Conservation (phyloP, 495 filamentous ascomycete genomes). For the Acidomyces sp. region DNA sequence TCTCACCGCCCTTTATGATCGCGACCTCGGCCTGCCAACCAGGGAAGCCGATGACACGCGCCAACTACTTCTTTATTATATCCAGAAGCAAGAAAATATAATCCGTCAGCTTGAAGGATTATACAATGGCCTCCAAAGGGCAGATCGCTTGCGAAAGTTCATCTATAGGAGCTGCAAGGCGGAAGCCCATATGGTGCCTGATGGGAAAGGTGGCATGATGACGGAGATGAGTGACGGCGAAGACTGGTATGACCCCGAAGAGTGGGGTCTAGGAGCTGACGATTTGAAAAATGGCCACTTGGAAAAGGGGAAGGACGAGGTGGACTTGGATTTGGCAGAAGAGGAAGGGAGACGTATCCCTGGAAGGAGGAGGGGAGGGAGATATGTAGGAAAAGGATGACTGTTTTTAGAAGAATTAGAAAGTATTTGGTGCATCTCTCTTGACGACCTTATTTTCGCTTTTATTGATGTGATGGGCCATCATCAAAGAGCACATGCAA, state of each 20-base stretch:
- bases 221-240: conserved; percentile 26
- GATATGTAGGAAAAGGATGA: neutral
- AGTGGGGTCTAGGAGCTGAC: conserved; percentile 14
- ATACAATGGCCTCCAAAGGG: conserved; percentile 59
- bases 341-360: conserved; percentile 13
- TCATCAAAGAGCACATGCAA: no score
- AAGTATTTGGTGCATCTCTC: no score
- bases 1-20: conserved; percentile 52
- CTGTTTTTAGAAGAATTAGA: no score
- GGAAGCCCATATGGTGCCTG: conserved; percentile 61
- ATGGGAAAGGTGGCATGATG: conserved; percentile 7
- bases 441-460: no score
- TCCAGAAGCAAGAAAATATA: conserved; percentile 93
- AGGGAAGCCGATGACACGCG: conserved; percentile 81
- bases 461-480: no score
- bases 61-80: conserved; percentile 66
- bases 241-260: conserved; percentile 22
- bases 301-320: conserved; percentile 23
- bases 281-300: conserved; percentile 13
- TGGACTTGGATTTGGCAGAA: conserved; percentile 15
- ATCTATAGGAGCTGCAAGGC: conserved; percentile 81
- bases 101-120: conserved; percentile 66
- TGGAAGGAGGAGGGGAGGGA: conserved; percentile 14
- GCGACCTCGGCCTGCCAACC: conserved; percentile 65
- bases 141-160: conserved; percentile 62